phyloP scores from a whole-genome alignment of 441 rosid species.

The Dalechampia spathulata region DNA sequence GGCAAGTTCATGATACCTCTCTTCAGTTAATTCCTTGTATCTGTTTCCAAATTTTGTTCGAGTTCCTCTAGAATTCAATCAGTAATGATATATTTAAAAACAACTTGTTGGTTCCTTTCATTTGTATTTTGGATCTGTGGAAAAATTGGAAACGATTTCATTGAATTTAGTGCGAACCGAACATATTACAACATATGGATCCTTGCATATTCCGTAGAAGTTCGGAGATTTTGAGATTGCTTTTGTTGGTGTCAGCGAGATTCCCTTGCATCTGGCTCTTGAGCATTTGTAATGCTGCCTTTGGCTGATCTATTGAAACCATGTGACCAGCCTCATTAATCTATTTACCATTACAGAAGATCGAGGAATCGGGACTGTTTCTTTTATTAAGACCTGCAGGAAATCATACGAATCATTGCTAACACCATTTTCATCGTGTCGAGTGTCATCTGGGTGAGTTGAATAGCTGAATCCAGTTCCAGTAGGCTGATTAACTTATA shows the following conservation, averaged over 20 bases:
- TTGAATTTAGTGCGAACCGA: conserved; percentile 3
- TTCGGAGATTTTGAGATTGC: no score
- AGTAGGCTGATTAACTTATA: conserved; percentile 67
- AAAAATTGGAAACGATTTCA: not conserved
- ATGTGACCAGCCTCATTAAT: no score
- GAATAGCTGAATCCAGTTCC: conserved; percentile 84
- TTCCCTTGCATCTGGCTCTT: no score
- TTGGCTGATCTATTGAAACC: no score
- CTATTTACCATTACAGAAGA: no score
- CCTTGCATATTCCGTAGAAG: no score
- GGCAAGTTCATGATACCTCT: conserved; percentile 12
- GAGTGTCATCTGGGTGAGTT: conserved; percentile 34
- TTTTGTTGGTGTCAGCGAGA: no score
- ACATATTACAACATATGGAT: not conserved
- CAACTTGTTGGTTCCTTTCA: not conserved
- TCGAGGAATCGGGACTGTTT: no score
- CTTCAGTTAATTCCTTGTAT: not conserved
- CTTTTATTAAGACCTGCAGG: conserved; percentile 94
- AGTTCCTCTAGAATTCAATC: no score
- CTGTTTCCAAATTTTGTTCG: no score
- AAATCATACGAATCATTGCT: conserved; percentile 70
- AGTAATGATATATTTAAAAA: no score
- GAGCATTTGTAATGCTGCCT: no score
- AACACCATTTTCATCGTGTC: conserved; percentile 56
- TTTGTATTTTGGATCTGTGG: conserved; percentile 4